Conservation (phyloP, 768 basidiomycete species). For the Trametes cubensis region DNA sequence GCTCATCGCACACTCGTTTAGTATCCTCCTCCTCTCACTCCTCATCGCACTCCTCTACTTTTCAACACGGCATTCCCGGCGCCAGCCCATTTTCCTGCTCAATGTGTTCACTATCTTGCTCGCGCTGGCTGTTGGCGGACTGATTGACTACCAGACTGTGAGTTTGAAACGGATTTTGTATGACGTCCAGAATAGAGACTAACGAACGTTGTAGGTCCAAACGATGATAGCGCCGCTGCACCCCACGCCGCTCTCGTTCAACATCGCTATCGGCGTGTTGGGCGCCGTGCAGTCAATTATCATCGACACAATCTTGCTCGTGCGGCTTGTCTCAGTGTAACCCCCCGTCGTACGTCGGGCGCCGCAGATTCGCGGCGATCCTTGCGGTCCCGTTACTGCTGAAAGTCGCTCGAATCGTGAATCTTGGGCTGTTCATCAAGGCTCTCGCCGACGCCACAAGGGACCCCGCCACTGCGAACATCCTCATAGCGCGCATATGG, state of each 20-base stretch:
- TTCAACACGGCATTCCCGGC: conserved; percentile 27
- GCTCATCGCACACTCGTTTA: conserved; percentile 16
- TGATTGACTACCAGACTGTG: conserved; percentile 20
- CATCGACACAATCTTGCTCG: conserved; percentile 41
- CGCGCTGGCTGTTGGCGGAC: conserved; percentile 14
- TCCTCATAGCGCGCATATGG: conserved; percentile 27
- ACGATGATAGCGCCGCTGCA: conserved; percentile 30
- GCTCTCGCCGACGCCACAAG: conserved; percentile 27
- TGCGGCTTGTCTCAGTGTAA: conserved; percentile 42
- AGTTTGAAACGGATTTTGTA: not conserved
- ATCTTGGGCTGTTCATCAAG: conserved; percentile 33
- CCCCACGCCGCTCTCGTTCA: conserved; percentile 30
- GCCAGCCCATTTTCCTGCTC: conserved; percentile 28
- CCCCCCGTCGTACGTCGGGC: conserved; percentile 30
- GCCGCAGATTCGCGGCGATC: conserved; percentile 32
- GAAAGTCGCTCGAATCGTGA: conserved; percentile 35
- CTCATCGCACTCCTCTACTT: conserved; percentile 28
- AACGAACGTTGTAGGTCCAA: conserved; percentile 29
- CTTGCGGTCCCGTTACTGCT: conserved; percentile 34
- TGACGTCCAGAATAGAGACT: not conserved
- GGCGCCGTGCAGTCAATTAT: conserved; percentile 38
- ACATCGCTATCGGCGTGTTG: conserved; percentile 36
- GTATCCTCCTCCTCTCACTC: conserved; percentile 9
- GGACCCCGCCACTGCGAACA: conserved; percentile 26
- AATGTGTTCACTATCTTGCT: conserved; percentile 30